These are phyloP conservation scores for Phytophthora sansomeana DNA, from an alignment of 352 stramenopile species.

Conservation along the genomic window DNA sequence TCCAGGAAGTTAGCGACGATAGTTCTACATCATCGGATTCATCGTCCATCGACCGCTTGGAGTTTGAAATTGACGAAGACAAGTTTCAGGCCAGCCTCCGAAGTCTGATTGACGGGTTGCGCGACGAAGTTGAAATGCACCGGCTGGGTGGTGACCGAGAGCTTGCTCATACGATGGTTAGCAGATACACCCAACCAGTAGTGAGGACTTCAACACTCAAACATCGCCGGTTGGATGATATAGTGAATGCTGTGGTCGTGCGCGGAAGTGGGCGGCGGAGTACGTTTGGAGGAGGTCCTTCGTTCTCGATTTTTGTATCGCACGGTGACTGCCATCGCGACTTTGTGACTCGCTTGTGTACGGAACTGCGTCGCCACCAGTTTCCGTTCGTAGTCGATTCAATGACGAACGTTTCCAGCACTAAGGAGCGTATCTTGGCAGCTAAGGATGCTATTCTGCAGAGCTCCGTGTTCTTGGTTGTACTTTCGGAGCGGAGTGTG, in stretches of 20 bases:
- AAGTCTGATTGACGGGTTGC: constrained; percentile 76
- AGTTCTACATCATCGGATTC: constrained; percentile 26
- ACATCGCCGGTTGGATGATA: constrained; percentile 50
- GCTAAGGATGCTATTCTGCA: constrained; percentile 84
- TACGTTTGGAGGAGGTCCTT: constrained; percentile 30
- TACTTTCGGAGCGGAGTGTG: constrained; percentile 77
- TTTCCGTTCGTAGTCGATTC: constrained; percentile 68
- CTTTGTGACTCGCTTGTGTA: constrained; percentile 70
- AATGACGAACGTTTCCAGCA: constrained; percentile 76
- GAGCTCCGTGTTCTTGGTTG: constrained; percentile 72
- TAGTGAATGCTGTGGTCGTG: constrained; percentile 65
- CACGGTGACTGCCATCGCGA: constrained; percentile 79
- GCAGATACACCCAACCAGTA: constrained; percentile 25
- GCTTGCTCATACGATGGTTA: constrained; percentile 14
- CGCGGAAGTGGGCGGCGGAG: constrained; percentile 33
- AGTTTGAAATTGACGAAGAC: constrained; percentile 69
- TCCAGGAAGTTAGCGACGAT: constrained; percentile 24
- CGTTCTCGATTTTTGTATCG: constrained; percentile 76
- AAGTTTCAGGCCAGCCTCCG: constrained; percentile 73
- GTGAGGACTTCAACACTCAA: constrained; percentile 30
- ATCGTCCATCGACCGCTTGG: constrained; percentile 32
- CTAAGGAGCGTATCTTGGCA: constrained; percentile 75
- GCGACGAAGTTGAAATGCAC: constrained; percentile 80
- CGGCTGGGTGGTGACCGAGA: constrained; percentile 46
- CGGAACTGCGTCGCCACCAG: constrained; percentile 57